phyloP scores from a whole-genome alignment of 2,329 filamentous ascomycete species.

The Claviceps arundinis region DNA sequence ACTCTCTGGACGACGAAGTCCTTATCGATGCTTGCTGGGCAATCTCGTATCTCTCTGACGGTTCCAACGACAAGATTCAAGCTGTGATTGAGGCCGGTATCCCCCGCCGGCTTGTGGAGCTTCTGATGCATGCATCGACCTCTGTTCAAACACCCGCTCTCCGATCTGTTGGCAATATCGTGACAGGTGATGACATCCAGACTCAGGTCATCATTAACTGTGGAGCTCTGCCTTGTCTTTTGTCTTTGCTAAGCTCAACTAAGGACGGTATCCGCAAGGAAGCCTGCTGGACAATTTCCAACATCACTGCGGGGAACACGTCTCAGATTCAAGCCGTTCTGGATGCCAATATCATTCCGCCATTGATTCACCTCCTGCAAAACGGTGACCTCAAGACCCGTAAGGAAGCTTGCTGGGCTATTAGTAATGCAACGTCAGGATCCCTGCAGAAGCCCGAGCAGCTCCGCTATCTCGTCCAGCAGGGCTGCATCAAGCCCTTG shows the following conservation, averaged over 20 bases:
- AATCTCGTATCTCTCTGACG: constrained; percentile 95
- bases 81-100: constrained; percentile 98
- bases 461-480: constrained; percentile 84
- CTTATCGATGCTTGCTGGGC: constrained; percentile 99
- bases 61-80: constrained; percentile 98
- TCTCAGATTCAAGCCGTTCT: constrained; percentile 95
- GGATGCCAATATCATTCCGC: constrained; percentile 92
- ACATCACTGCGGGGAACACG: constrained; percentile 96
- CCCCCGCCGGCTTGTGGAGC: constrained; percentile 86
- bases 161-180: constrained; percentile 95
- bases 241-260: constrained; percentile 86
- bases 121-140: constrained; percentile 95
- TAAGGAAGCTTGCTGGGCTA: constrained; percentile 99
- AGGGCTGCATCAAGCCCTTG: constrained; percentile 93
- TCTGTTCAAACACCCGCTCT: constrained; percentile 96
- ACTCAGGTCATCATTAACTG: constrained; percentile 99
- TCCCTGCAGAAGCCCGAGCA: constrained; percentile 98
- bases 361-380: constrained; percentile 86
- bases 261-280: constrained; percentile 99
- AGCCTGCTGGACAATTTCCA: constrained; percentile 99
- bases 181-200: constrained; percentile 95
- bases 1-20: constrained; percentile 96
- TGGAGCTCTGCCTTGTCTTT: constrained; percentile 78
- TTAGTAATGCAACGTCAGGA: constrained; percentile 94
- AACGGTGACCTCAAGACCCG: constrained; percentile 98